Conservation (phyloP, 202 grass and related monocot genomes). For the Dendrocalamus latiflorus region DNA sequence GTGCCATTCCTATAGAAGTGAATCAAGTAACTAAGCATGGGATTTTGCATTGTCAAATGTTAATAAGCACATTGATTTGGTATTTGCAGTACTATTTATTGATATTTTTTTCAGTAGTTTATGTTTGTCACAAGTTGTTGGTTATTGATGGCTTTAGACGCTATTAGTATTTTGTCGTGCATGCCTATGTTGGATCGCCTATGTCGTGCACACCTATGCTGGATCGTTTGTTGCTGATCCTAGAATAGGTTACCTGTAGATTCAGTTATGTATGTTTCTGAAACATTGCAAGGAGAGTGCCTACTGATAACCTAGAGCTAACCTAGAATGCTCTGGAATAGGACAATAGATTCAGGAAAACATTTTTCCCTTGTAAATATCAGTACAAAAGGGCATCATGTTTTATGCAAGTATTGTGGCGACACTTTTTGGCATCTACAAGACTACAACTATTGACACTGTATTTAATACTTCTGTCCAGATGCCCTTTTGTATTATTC, state of each 20-base stretch:
- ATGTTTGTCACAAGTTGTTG: neutral
- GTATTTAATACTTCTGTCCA: neutral
- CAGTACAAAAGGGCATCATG: neutral
- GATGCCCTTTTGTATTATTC: neutral
- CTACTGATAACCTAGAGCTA: neutral
- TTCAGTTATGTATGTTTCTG: neutral
- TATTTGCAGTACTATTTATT: neutral
- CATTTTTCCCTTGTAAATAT: neutral
- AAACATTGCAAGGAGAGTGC: neutral
- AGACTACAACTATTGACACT: neutral
- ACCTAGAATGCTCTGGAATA: neutral
- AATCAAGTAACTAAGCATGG: no score
- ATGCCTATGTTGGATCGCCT: no score
- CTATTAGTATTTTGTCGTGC: neutral
- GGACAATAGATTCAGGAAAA: neutral
- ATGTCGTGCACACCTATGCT: neutral
- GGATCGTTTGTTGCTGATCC: neutral
- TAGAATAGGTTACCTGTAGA: neutral
- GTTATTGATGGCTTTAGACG: neutral
- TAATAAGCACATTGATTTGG: no score
- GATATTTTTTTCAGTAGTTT: neutral
- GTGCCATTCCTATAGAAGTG: no score
- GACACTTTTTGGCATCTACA: neutral
- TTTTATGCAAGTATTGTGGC: neutral
- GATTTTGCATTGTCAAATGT: no score